A percentile compares a stretch with the other conserved stretches of the same genome.
Evolutionary conservation across 1,284 basidiomycete genomes (phyloP).

Genomic region (Pascua sp.): DNA sequence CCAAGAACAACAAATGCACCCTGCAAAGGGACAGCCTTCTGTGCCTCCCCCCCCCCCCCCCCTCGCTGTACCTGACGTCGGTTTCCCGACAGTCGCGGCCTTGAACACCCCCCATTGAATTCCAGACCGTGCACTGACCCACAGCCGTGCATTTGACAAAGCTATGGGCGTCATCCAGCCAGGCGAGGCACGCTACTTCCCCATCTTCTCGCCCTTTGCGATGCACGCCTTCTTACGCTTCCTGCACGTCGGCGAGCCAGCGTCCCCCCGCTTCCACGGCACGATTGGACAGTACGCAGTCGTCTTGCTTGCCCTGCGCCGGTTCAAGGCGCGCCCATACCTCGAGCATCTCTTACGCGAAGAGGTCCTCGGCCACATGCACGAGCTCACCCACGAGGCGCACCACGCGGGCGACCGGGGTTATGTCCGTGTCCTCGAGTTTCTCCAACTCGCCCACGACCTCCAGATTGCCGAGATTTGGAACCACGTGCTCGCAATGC

Average conservation of each 20-base stretch:
- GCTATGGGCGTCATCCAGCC: too few species aligned
- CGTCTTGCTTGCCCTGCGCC: too few species aligned
- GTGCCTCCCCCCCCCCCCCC: too few species aligned
- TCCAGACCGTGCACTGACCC: too few species aligned
- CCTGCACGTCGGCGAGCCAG: neutral
- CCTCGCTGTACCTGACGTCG: too few species aligned
- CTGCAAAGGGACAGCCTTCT: too few species aligned
- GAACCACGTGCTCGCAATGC: neutral
- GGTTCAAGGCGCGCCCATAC: neutral
- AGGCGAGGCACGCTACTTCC: too few species aligned
- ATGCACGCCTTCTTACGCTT: neutral
- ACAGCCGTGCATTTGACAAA: too few species aligned
- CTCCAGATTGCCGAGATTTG: neutral
- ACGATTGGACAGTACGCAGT: neutral
- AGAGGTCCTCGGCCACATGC: neutral
- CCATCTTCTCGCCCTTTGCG: too few species aligned
- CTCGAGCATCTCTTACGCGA: neutral
- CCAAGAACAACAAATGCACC: too few species aligned
- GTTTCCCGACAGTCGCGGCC: too few species aligned
- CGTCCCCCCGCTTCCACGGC: neutral
- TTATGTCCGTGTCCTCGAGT: neutral
- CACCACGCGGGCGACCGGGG: neutral
- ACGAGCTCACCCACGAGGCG: neutral
- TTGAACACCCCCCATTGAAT: too few species aligned
- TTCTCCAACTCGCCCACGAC: conserved; percentile 1